phyloP scores from a whole-genome alignment of 768 basidiomycete species.

The Trametes coccinea region DNA sequence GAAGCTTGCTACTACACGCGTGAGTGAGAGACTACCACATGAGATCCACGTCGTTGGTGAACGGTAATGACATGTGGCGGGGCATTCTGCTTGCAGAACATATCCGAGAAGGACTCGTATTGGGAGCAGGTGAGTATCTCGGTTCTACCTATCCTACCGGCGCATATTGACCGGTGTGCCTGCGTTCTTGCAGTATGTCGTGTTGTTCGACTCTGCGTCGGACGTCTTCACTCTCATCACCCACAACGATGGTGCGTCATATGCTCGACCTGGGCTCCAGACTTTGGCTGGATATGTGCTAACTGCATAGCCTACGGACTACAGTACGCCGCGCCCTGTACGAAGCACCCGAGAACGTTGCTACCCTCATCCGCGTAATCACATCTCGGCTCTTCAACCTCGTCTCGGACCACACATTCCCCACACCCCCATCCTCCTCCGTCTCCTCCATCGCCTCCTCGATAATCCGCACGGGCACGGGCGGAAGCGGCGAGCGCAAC shows the following conservation, averaged over 20 bases:
- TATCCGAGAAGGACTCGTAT: slow-evolving; percentile 73
- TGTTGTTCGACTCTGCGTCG: slow-evolving; percentile 84
- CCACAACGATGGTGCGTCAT: slow-evolving; percentile 73
- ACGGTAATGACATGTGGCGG: background rate
- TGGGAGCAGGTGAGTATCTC: slow-evolving; percentile 77
- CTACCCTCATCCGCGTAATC: slow-evolving; percentile 75
- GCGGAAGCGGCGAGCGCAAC: slow-evolving; percentile 52
- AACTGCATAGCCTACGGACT: slow-evolving; percentile 5
- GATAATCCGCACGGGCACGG: slow-evolving; percentile 59
- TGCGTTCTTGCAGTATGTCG: slow-evolving; percentile 57
- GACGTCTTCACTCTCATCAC: slow-evolving; percentile 91
- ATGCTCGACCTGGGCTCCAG: background rate
- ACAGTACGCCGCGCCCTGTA: slow-evolving; percentile 80
- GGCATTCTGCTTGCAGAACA: slow-evolving; percentile 50
- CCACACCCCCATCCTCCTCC: slow-evolving; percentile 53
- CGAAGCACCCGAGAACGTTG: slow-evolving; percentile 84
- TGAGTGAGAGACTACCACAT: slow-evolving; percentile 38
- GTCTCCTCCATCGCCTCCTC: slow-evolving; percentile 70
- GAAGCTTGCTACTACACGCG: slow-evolving; percentile 71
- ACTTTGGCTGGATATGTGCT: background rate
- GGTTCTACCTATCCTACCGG: background rate
- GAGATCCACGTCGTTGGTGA: too few species aligned
- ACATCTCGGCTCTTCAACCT: slow-evolving; percentile 70
- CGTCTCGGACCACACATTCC: slow-evolving; percentile 80
- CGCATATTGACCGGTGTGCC: background rate